These are phyloP conservation scores for Rhododendron ovatum DNA, from an alignment of 148 eudicot species.

Conservation along the genomic window DNA sequence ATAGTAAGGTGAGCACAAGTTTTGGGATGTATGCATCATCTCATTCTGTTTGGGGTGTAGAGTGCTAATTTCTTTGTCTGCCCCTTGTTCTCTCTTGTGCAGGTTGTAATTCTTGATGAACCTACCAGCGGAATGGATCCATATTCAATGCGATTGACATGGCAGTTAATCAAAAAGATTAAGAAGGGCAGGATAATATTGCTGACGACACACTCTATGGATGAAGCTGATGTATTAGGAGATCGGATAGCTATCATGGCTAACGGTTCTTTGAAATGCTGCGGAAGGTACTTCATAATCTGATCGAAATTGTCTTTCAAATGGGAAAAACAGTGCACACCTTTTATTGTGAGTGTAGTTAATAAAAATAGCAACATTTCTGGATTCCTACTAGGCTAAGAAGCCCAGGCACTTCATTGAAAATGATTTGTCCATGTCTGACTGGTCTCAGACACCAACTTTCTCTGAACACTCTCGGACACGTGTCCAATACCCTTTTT, in stretches of 20 bases:
- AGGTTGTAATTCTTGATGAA: slow-evolving; percentile 94
- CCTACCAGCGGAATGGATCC: slow-evolving; percentile 99
- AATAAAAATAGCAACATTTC: neutral
- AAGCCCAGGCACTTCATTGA: neutral
- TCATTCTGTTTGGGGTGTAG: slow-evolving; percentile 2
- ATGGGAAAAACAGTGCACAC: neutral
- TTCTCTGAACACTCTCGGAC: neutral
- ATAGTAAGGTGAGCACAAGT: slow-evolving; percentile 70
- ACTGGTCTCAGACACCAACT: neutral
- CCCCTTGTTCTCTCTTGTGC: slow-evolving; percentile 9
- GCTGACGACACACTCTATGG: slow-evolving; percentile 98
- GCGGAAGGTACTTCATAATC: slow-evolving; percentile 68
- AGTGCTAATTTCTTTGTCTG: slow-evolving; percentile 1
- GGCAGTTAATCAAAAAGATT: slow-evolving; percentile 85
- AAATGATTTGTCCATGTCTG: neutral
- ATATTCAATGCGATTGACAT: slow-evolving; percentile 96
- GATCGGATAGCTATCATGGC: slow-evolving; percentile 99
- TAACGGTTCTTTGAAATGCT: slow-evolving; percentile 90
- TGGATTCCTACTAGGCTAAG: neutral
- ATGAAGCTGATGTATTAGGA: slow-evolving; percentile 97
- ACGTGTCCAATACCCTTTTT: neutral
- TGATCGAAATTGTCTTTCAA: neutral
- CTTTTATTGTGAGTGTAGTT: neutral
- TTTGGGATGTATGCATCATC: slow-evolving; percentile 3
- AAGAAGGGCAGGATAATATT: slow-evolving; percentile 92